These are phyloP conservation scores for Beta corolliflora DNA, from an alignment of 179 eudicot genomes.

Conservation along the genomic window DNA sequence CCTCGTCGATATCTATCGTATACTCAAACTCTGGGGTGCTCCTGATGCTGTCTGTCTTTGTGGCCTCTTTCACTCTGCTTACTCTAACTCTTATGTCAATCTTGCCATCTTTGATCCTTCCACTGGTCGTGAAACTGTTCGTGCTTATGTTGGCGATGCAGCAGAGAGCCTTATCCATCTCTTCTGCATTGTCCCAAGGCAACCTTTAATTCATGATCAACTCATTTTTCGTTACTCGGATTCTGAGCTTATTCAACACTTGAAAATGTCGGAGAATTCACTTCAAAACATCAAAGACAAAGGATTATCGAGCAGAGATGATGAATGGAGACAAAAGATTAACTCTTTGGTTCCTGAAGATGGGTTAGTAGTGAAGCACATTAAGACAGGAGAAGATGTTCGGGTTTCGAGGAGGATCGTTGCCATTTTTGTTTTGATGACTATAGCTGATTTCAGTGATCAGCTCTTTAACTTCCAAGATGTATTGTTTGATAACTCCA, in stretches of 20 bases:
- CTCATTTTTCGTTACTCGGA: constrained; percentile 61
- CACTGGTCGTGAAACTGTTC: constrained; percentile 66
- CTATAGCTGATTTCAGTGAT: constrained; percentile 94
- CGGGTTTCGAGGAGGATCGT: constrained; percentile 64
- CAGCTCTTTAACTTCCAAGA: constrained; percentile 82
- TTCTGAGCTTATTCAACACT: constrained; percentile 57
- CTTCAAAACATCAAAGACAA: constrained; percentile 33
- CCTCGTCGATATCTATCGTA: constrained; percentile 62
- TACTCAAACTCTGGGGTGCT: constrained; percentile 75
- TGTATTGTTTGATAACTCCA: constrained; percentile 53
- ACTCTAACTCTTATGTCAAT: constrained; percentile 93
- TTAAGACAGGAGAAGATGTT: constrained; percentile 75
- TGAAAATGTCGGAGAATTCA: constrained; percentile 43
- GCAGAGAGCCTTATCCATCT: constrained; percentile 75
- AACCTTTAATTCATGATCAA: constrained; percentile 63
- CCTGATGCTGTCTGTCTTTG: constrained; percentile 65
- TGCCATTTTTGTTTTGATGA: constrained; percentile 74
- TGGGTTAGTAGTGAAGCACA: constrained; percentile 70
- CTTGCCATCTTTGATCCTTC: constrained; percentile 88
- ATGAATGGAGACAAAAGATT: constrained; percentile 71
- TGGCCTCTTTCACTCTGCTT: constrained; percentile 94
- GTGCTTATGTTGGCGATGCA: constrained; percentile 51
- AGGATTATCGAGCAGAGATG: constrained; percentile 33
- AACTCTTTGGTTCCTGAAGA: constrained; percentile 54
- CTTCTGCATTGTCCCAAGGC: constrained; percentile 76